Evolutionary conservation across 2,329 filamentous ascomycete genomes (phyloP), one percentile per base, ranked within the genome.

Genomic region (Aspergillus sp.): DNA sequence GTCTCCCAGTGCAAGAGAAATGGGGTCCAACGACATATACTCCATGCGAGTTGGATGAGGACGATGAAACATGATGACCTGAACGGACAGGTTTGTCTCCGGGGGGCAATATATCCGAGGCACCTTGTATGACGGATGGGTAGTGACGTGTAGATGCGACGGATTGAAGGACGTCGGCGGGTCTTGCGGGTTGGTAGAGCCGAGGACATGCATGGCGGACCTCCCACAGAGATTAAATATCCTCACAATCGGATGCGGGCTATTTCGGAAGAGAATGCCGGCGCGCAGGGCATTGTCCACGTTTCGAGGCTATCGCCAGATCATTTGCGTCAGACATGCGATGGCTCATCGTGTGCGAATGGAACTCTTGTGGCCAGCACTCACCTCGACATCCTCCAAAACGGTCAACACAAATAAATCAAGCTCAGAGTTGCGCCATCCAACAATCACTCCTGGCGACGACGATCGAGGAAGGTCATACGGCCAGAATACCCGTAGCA

Each of bases 401-500:
- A 97, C 84, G 21, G 91, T 87, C 46, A 97, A 86, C 34, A 97
- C 92, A 65, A 97, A 88, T 44, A 97, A 79, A 73, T 99, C 94
- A 48, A 91, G 78, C 45, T 88, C 87, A 34, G 93, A 97, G 72
- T 99, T 99, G 65, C 88, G 86, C 91, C 93, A 99, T 66, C 94
- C 94, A 44, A 99, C 89, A 59, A 99, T 85, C 55, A 97, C 89
- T 42, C 93, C 94, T 40, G 90, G 84, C 52, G 83, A 80, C 61
- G 85, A 83, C 50, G 87, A 88, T 71, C 80, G 82, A 50, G 83
- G 81, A 66, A 90, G 85, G 76, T 96, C 92, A 67, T 88, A 88
- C 66, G 94, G 95, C 94, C 94, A 99, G 78, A 99, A 97, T 78
- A 99, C 87, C 79, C 94, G 91, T 87, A 97, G 91, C 79, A 97